These are phyloP conservation scores for Pseudohyphozyma bogoriensis DNA, from an alignment of 768 basidiomycete species.

Conservation along the genomic window DNA sequence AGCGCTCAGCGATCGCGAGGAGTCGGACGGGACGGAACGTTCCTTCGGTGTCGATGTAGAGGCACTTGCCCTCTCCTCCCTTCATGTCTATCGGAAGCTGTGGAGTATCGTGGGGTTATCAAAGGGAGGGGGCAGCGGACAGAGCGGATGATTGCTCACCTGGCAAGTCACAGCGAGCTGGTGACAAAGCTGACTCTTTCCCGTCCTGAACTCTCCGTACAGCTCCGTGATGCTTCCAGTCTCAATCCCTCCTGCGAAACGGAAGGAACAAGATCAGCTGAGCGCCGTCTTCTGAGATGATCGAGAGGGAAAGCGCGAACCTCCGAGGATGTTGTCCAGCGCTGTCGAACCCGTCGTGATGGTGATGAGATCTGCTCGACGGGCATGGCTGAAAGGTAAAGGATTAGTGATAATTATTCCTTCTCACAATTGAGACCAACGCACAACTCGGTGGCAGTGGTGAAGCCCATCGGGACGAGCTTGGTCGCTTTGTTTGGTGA, in stretches of 20 bases:
- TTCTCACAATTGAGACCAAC: too few relatives aligned
- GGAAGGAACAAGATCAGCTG: not conserved
- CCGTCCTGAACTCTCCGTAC: slow-evolving; percentile 96
- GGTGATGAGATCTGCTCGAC: slow-evolving; percentile 85
- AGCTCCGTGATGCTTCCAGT: slow-evolving; percentile 97
- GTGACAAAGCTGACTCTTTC: slow-evolving; percentile 96
- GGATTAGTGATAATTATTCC: not conserved
- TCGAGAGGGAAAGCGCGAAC: slow-evolving; percentile 41
- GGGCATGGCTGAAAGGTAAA: slow-evolving; percentile 55
- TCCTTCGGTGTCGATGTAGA: slow-evolving; percentile 98
- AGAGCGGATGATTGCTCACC: slow-evolving; percentile 33
- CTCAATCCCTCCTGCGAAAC: slow-evolving; percentile 73
- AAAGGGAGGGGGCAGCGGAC: not conserved
- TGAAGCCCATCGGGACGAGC: slow-evolving; percentile 93
- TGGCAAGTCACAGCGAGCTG: slow-evolving; percentile 97
- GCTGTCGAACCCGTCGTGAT: slow-evolving; percentile 96
- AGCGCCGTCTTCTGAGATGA: not conserved
- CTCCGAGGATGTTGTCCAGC: slow-evolving; percentile 87
- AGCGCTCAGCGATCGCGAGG: slow-evolving; percentile 87
- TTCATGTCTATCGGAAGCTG: slow-evolving; percentile 89
- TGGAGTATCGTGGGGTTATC: not conserved
- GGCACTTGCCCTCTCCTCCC: slow-evolving; percentile 95
- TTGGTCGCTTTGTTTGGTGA: slow-evolving; percentile 58
- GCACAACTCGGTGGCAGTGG: slow-evolving; percentile 79
- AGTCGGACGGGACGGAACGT: slow-evolving; percentile 95